Evolutionary conservation across 2,329 filamentous ascomycete species (phyloP).

Genomic region (Fusarium mexicanum): DNA sequence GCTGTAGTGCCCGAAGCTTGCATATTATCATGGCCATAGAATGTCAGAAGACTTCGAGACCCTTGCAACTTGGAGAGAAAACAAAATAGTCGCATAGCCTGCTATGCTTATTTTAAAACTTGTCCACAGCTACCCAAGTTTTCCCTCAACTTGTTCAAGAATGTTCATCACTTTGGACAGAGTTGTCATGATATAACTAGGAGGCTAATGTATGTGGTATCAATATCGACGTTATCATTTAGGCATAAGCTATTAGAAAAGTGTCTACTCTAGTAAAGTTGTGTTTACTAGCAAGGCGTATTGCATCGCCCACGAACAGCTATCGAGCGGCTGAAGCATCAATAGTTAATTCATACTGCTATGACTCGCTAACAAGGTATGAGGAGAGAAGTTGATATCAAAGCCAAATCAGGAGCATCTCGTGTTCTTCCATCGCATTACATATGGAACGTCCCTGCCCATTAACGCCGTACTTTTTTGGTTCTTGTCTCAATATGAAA

Average conservation of each 20-base stretch:
- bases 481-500: constrained; percentile 13
- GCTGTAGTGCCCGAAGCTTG: neutral
- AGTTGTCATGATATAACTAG: neutral
- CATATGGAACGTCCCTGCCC: constrained; percentile 17
- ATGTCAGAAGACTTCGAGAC: neutral
- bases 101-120: neutral
- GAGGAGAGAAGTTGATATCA: constrained; percentile 35
- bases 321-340: constrained; percentile 21
- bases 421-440: constrained; percentile 25
- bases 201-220: neutral
- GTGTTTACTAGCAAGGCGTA: constrained; percentile 5
- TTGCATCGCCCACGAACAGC: constrained; percentile 8
- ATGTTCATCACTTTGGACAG: neutral
- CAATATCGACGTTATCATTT: constrained; percentile 10
- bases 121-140: neutral
- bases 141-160: neutral
- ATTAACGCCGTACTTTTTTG: constrained; percentile 33
- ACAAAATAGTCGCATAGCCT: neutral
- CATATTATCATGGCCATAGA: neutral
- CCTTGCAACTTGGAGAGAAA: neutral
- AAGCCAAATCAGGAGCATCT: constrained; percentile 32
- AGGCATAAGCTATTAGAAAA: constrained; percentile 14
- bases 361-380: constrained; percentile 33
- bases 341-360: constrained; percentile 35
- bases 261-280: constrained; percentile 23